Evolutionary conservation across 495 filamentous ascomycete genomes (phyloP), one percentile per base, ranked within the genome.

Genomic region (Daldinia caldariorum): DNA sequence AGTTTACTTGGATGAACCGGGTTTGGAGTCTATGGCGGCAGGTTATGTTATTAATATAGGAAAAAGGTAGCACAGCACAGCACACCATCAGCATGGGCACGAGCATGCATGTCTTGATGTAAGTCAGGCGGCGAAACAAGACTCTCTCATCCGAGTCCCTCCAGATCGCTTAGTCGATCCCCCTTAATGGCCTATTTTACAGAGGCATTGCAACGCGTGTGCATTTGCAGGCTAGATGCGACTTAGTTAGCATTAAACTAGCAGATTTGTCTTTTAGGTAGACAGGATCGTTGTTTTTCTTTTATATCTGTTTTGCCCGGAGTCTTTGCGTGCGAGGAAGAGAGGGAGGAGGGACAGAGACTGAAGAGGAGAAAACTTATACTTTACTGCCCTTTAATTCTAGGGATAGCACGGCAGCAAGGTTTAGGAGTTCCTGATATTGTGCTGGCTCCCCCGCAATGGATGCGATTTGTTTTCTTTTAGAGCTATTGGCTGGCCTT

Each of bases 21-120:
- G 29, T 32, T 53, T 53, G 49, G 49, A 32, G 49, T 53, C 18
- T 34, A 31, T 53, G 5, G 29, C 13, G n/a, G 29, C 1, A 43
- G n/a, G 14, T 38, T 67, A 51, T 58, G 62, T 41, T 67, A 67
- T 41, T 67, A 58, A n/a, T 62, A 61, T 57, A 64, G 54, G 55
- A 55, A 14, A 34, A 14, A 34, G 18, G 43, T 18, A 16, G 64
- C 57, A 67, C 35, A 16, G 64, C 57, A 26, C 26, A 26, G 26
- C 26, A 26, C 26, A 26, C 1, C 26, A 26, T 26, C 26, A 26
- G 1, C 26, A 26, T 3, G 26, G 26, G 26, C 26, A 26, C 26
- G 26, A 26, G 26, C 26, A 67, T 22, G 26, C 26, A 67, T 22
- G 26, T 60, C 38, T 32, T 6, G 0, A 39, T 61, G 51, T 3